A percentile compares a stretch with the other conserved stretches of the same genome.
Conservation (phyloP, 2,329 filamentous ascomycete genomes). For the Hypoxylon sp. region DNA sequence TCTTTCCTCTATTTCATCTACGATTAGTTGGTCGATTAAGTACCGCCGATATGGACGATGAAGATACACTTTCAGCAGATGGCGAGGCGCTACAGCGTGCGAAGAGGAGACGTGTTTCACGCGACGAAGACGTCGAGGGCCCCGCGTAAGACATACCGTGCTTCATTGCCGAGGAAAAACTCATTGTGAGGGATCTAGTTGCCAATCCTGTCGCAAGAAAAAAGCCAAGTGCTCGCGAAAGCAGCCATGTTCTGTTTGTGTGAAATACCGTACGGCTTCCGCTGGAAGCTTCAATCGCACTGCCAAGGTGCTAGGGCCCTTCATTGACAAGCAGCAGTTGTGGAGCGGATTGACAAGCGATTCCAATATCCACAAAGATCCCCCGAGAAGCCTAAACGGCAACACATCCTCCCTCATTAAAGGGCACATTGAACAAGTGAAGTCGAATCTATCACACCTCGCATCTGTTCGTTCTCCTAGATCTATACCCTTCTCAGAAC, state of each 20-base stretch:
- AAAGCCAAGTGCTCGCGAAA: slow-evolving; percentile 59
- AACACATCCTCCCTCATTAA: slow-evolving; percentile 34
- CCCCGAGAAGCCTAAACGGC: background rate
- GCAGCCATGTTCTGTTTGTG: slow-evolving; percentile 58
- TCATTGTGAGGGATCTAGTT: slow-evolving; percentile 37
- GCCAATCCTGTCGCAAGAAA: slow-evolving; percentile 58
- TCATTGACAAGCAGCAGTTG: slow-evolving; percentile 49
- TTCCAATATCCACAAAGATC: background rate
- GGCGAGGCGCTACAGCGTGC: slow-evolving; percentile 5
- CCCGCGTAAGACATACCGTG: slow-evolving; percentile 14
- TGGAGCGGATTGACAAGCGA: slow-evolving; percentile 37
- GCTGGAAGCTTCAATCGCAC: background rate
- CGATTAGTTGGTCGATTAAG: background rate
- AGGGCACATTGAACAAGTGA: slow-evolving; percentile 41
- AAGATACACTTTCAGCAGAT: slow-evolving; percentile 2
- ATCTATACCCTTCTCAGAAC: background rate
- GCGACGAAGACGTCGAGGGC: slow-evolving; percentile 15
- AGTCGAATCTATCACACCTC: slow-evolving; percentile 32
- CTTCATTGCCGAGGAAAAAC: background rate
- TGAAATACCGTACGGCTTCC: slow-evolving; percentile 48
- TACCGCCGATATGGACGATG: slow-evolving; percentile 1
- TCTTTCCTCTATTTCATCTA: background rate
- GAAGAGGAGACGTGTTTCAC: slow-evolving; percentile 14
- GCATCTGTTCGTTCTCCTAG: slow-evolving; percentile 11
- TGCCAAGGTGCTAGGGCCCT: background rate